Conservation (phyloP, 2,329 filamentous ascomycete species). For the Pseudogymnoascus sp. region DNA sequence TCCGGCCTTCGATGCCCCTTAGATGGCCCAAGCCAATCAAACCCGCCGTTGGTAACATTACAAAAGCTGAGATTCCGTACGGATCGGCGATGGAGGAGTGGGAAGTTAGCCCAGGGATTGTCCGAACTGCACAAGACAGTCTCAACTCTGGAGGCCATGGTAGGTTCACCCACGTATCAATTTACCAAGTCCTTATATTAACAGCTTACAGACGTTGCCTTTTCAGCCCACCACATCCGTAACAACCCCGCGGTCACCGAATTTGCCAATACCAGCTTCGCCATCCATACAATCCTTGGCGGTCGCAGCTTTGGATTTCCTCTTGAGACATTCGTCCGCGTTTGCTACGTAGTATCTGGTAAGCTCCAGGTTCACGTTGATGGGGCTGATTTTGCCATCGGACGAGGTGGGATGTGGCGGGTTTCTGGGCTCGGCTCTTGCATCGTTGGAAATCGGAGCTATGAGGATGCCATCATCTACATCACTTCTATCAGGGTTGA, state of each 20-base stretch:
- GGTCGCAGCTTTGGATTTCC: slow-evolving; percentile 8
- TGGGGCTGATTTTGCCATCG: slow-evolving; percentile 14
- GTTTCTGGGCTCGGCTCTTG: slow-evolving; percentile 9
- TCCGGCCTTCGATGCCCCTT: neutral
- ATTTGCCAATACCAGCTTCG: slow-evolving; percentile 15
- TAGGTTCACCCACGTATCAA: slow-evolving; percentile 11
- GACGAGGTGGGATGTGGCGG: slow-evolving; percentile 17
- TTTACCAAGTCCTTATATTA: neutral
- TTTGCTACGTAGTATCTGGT: slow-evolving; percentile 18
- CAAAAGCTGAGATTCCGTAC: neutral
- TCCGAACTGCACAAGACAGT: slow-evolving; percentile 11
- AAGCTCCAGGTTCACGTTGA: slow-evolving; percentile 16
- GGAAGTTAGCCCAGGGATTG: slow-evolving; percentile 16
- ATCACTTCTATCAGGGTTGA: neutral
- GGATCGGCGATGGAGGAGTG: slow-evolving; percentile 14
- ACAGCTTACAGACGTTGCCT: slow-evolving; percentile 19
- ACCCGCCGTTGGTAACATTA: neutral
- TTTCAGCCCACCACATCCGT: slow-evolving; percentile 17
- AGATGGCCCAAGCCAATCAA: neutral
- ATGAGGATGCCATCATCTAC: neutral
- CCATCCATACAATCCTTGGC: slow-evolving; percentile 10
- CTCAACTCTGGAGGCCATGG: slow-evolving; percentile 18
- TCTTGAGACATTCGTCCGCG: slow-evolving; percentile 4
- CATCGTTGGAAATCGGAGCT: neutral
- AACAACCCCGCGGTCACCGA: slow-evolving; percentile 12